Evolutionary conservation across 1,284 basidiomycete genomes (phyloP).

Genomic region (Rhizoctonia solani): DNA sequence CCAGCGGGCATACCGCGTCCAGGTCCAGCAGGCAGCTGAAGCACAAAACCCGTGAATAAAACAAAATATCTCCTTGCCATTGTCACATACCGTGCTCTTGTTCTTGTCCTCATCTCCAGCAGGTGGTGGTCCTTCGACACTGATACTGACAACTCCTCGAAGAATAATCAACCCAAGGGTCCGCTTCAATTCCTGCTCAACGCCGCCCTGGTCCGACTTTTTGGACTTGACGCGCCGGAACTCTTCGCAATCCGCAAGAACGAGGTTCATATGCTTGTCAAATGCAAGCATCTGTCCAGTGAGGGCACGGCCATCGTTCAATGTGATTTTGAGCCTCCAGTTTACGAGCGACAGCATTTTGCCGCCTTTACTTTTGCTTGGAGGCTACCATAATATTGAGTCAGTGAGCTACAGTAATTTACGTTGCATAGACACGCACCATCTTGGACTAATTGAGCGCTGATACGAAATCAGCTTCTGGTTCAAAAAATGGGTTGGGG

Average conservation of each 20-base stretch:
- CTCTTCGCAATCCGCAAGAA: conserved; percentile 96
- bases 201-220: conserved; percentile 71
- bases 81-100: conserved; percentile 32
- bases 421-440: not conserved
- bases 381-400: conserved; percentile 58
- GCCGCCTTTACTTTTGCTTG: conserved; percentile 93
- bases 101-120: conserved; percentile 82
- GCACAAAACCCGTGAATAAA: not conserved
- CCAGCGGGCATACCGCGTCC: conserved; percentile 95
- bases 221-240: conserved; percentile 87
- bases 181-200: conserved; percentile 94
- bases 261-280: conserved; percentile 99
- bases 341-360: conserved; percentile 98
- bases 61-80: not conserved
- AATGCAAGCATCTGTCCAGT: conserved; percentile 99
- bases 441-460: not conserved
- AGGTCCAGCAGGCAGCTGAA: conserved; percentile 82
- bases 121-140: conserved; percentile 95
- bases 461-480: conserved; percentile 29
- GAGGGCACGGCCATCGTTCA: conserved; percentile 95
- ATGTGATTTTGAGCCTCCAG: conserved; percentile 95
- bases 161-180: conserved; percentile 94
- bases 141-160: conserved; percentile 93
- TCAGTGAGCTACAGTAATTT: not conserved
- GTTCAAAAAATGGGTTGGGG: conserved; percentile 27